phyloP scores from a whole-genome alignment of 2,329 filamentous ascomycete genomes.

The Lachnellula cervina region DNA sequence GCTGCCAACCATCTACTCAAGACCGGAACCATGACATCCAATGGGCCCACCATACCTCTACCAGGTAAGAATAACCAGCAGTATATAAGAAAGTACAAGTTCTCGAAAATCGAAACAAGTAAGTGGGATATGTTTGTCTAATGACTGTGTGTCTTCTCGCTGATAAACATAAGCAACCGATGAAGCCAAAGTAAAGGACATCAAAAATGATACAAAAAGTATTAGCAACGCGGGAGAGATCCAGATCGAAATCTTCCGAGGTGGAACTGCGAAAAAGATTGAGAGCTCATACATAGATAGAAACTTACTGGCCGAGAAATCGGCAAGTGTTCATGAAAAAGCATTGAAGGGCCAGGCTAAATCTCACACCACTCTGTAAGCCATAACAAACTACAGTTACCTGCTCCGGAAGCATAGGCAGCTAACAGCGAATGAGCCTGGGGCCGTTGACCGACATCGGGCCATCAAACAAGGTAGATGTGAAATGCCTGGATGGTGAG shows the following conservation, averaged over 20 bases:
- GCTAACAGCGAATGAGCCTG: neutral
- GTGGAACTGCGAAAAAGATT: no score
- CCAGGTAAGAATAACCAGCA: neutral
- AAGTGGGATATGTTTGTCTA: neutral
- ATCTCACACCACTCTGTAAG: constrained; percentile 10
- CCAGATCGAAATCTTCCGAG: neutral
- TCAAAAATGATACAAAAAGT: constrained; percentile 4
- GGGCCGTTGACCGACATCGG: neutral
- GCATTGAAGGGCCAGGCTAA: constrained; percentile 16
- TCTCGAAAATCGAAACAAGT: constrained; percentile 11
- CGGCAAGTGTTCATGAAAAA: constrained; percentile 12
- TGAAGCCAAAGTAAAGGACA: neutral
- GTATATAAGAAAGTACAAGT: constrained; percentile 1
- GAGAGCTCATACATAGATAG: neutral
- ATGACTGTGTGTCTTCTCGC: neutral
- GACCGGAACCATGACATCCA: no score
- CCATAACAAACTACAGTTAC: neutral
- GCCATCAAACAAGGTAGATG: neutral
- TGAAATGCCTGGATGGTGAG: constrained; percentile 13
- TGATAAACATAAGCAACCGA: neutral
- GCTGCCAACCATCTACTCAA: neutral
- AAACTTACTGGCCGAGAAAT: neutral
- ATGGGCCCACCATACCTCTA: neutral
- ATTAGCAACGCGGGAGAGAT: constrained; percentile 11
- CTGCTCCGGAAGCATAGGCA: no score